A percentile compares a stretch with the other conserved stretches of the same genome.
phyloP scores from a whole-genome alignment of 2,329 filamentous ascomycete genomes.

The Plenodomus tracheiphilus region DNA sequence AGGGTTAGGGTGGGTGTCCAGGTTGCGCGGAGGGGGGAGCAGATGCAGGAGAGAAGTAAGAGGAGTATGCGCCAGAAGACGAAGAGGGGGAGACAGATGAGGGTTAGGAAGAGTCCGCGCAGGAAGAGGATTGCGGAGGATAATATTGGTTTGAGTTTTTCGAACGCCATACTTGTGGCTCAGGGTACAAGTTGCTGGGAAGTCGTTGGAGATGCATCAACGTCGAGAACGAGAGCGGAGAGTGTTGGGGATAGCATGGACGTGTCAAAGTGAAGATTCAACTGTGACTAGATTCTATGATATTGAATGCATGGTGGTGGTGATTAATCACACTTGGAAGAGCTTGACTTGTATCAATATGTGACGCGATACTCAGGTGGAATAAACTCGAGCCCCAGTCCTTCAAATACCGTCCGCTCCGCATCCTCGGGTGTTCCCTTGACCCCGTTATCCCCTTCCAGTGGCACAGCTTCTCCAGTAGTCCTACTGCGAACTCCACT shows the following conservation, averaged over 20 bases:
- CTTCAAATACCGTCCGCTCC: conserved; percentile 78
- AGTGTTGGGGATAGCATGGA: background rate
- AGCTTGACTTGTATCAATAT: conserved; percentile 31
- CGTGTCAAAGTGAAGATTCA: background rate
- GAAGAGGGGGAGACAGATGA: conserved; percentile 4
- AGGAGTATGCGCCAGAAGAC: conserved; percentile 2
- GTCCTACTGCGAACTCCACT: conserved; percentile 74
- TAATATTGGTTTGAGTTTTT: background rate
- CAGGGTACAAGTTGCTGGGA: background rate
- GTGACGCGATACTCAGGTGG: conserved; percentile 52
- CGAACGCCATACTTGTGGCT: background rate
- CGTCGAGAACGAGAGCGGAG: background rate
- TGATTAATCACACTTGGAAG: background rate
- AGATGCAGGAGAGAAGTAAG: background rate
- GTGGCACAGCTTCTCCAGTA: conserved; percentile 72
- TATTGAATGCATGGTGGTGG: background rate
- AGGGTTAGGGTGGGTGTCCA: background rate
- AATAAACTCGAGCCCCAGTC: conserved; percentile 63
- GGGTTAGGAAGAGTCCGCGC: background rate
- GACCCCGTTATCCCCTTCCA: conserved; percentile 57
- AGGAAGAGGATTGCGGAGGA: background rate
- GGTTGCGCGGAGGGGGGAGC: background rate
- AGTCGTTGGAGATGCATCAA: background rate
- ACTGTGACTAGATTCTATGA: background rate
- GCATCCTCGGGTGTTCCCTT: conserved; percentile 66